Evolutionary conservation across 164 flowering plant genomes (phyloP).

Genomic region (Pachysandra terminalis): DNA sequence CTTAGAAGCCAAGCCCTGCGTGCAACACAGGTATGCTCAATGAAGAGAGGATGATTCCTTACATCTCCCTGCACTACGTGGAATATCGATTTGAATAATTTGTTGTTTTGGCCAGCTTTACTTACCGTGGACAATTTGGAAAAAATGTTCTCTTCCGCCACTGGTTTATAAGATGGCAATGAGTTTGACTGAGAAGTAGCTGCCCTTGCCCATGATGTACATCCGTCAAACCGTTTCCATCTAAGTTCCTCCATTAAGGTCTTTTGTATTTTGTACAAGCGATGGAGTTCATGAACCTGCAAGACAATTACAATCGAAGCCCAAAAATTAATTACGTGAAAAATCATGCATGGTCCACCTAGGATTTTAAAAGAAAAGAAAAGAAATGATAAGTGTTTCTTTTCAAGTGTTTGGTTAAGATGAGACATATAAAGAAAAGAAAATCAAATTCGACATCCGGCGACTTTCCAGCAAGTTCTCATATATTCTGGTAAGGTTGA

Average conservation of each 20-base stretch:
- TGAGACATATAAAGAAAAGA: no score
- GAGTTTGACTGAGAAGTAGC: constrained; percentile 11
- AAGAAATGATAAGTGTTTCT: no score
- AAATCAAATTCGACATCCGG: no score
- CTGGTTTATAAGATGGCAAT: not conserved
- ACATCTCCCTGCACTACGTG: not conserved
- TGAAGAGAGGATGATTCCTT: not conserved
- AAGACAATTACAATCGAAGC: not conserved
- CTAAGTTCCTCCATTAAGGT: constrained; percentile 33
- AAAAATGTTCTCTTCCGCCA: constrained; percentile 7
- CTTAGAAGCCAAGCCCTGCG: not conserved
- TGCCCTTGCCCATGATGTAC: constrained; percentile 12
- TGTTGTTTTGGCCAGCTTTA: not conserved
- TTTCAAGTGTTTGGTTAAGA: no score
- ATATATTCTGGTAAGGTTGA: no score
- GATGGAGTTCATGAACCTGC: constrained; percentile 56
- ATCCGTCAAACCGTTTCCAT: constrained; percentile 19
- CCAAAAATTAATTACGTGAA: not conserved
- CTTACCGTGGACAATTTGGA: constrained; percentile 16
- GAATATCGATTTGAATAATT: not conserved
- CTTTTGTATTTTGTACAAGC: constrained; percentile 34
- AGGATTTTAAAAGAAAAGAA: no score
- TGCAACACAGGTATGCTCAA: not conserved
- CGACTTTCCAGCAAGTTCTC: no score
- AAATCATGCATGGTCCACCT: no score